A percentile compares a stretch with the other conserved stretches of the same genome.
These are phyloP conservation scores for Pseudogymnoascus verrucosus DNA, from an alignment of 2,329 filamentous ascomycete genomes.

Conservation along the genomic window DNA sequence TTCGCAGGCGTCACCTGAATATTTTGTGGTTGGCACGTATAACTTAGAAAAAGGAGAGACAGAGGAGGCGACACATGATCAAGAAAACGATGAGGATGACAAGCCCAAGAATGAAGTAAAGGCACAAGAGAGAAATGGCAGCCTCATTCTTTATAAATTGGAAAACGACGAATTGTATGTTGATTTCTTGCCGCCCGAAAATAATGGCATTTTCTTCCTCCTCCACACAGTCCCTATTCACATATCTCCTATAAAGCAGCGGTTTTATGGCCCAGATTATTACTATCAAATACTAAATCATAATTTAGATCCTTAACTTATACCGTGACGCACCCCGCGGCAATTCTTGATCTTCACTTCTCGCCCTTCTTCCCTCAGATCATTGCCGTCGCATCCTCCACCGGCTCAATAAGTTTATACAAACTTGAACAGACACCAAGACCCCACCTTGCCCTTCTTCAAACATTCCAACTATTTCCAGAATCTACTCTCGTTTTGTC, in stretches of 20 bases:
- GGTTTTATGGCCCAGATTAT: neutral
- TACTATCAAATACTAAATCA: neutral
- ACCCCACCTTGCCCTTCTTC: conserved; percentile 30
- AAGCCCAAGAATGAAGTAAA: conserved; percentile 22
- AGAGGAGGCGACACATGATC: conserved; percentile 8
- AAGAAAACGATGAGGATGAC: conserved; percentile 7
- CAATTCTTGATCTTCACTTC: conserved; percentile 81
- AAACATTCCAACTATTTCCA: conserved; percentile 41
- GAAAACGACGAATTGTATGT: conserved; percentile 48
- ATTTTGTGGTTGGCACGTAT: conserved; percentile 81
- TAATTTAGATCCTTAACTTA: conserved; percentile 45
- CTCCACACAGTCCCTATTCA: conserved; percentile 9
- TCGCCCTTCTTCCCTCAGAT: conserved; percentile 45
- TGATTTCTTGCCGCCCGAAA: neutral
- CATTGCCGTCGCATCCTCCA: conserved; percentile 71
- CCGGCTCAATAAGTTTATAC: conserved; percentile 61
- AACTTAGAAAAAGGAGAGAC: conserved; percentile 50
- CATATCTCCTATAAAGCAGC: neutral
- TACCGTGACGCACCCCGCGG: conserved; percentile 56
- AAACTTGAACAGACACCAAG: conserved; percentile 30
- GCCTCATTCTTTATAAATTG: conserved; percentile 59
- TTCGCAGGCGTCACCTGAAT: conserved; percentile 50
- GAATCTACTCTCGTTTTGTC: conserved; percentile 60
- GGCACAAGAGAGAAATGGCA: conserved; percentile 62
- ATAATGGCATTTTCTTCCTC: neutral